These are phyloP conservation scores for Nothophaeocryptopus gaeumannii DNA, from an alignment of 2,329 filamentous ascomycete species.

Conservation along the genomic window DNA sequence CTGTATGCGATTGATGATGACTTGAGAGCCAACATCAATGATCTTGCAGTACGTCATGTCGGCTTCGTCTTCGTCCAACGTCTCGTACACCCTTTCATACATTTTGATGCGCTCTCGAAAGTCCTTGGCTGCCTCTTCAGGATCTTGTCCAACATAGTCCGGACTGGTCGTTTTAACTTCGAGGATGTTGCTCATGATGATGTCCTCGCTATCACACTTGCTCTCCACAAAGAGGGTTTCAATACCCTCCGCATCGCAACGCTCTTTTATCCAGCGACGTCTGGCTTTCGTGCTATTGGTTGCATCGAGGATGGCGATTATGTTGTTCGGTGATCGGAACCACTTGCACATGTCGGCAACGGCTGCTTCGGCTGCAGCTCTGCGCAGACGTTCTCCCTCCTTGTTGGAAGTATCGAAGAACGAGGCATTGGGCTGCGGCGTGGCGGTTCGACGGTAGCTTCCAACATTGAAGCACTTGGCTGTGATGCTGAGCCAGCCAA, in stretches of 20 bases:
- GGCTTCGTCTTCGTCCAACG: constrained; percentile 83
- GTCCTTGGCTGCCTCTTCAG: constrained; percentile 83
- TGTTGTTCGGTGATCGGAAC: constrained; percentile 73
- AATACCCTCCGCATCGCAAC: constrained; percentile 67
- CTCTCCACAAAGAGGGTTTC: constrained; percentile 96
- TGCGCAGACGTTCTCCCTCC: constrained; percentile 85
- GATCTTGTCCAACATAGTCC: constrained; percentile 91
- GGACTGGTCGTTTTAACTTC: constrained; percentile 90
- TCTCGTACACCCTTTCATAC: constrained; percentile 96
- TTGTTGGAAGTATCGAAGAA: constrained; percentile 92
- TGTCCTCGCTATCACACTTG: constrained; percentile 89
- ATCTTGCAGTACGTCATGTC: constrained; percentile 94
- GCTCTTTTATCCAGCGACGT: constrained; percentile 85
- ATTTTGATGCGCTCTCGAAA: constrained; percentile 93
- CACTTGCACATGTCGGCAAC: constrained; percentile 91
- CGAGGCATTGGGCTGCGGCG: constrained; percentile 84
- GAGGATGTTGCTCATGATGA: constrained; percentile 97
- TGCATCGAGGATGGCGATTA: constrained; percentile 91
- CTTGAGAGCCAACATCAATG: constrained; percentile 91
- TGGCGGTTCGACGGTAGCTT: constrained; percentile 85
- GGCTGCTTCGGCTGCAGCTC: constrained; percentile 85
- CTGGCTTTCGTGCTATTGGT: constrained; percentile 93
- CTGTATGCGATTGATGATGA: constrained; percentile 96
- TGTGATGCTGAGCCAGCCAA: constrained; percentile 93
- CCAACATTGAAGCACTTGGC: constrained; percentile 97